phyloP scores from a whole-genome alignment of 2,329 filamentous ascomycete genomes.

The Alternaria consortialis region DNA sequence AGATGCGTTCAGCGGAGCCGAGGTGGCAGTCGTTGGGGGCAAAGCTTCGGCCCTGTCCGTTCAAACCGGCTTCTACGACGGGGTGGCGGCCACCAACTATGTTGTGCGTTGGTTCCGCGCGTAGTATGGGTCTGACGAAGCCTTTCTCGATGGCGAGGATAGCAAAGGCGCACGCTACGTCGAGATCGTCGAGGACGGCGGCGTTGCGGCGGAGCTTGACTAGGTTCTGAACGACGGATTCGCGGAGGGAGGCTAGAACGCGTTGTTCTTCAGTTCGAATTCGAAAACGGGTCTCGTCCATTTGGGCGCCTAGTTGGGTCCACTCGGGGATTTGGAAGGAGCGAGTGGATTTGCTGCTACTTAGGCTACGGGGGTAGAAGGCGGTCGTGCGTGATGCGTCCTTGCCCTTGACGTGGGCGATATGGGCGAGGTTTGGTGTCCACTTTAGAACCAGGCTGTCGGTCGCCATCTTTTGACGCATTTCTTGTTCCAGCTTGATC shows the following conservation, averaged over 20 bases:
- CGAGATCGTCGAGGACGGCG: slow-evolving; percentile 89
- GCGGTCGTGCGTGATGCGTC: slow-evolving; percentile 57
- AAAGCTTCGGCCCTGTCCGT: slow-evolving; percentile 81
- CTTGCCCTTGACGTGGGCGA: slow-evolving; percentile 88
- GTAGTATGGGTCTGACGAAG: slow-evolving; percentile 77
- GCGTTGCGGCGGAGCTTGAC: slow-evolving; percentile 89
- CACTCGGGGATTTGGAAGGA: slow-evolving; percentile 86
- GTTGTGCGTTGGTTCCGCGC: slow-evolving; percentile 69
- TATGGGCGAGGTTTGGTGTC: slow-evolving; percentile 86
- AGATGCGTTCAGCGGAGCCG: slow-evolving; percentile 76
- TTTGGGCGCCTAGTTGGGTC: slow-evolving; percentile 79
- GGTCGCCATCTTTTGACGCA: slow-evolving; percentile 66
- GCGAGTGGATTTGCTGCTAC: slow-evolving; percentile 82
- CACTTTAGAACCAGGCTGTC: slow-evolving; percentile 77
- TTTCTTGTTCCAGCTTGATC: slow-evolving; percentile 63
- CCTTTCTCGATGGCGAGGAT: slow-evolving; percentile 76
- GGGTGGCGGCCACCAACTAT: slow-evolving; percentile 90
- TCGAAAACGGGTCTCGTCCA: slow-evolving; percentile 79
- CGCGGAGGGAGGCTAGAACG: slow-evolving; percentile 78
- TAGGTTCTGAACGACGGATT: slow-evolving; percentile 79
- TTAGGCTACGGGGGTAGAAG: slow-evolving; percentile 66
- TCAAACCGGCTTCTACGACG: slow-evolving; percentile 85
- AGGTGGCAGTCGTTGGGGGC: slow-evolving; percentile 86
- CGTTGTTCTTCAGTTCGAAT: slow-evolving; percentile 86
- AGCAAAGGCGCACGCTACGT: slow-evolving; percentile 88